Evolutionary conservation across 2,329 filamentous ascomycete genomes (phyloP).

Genomic region (Sclerotinia borealis): DNA sequence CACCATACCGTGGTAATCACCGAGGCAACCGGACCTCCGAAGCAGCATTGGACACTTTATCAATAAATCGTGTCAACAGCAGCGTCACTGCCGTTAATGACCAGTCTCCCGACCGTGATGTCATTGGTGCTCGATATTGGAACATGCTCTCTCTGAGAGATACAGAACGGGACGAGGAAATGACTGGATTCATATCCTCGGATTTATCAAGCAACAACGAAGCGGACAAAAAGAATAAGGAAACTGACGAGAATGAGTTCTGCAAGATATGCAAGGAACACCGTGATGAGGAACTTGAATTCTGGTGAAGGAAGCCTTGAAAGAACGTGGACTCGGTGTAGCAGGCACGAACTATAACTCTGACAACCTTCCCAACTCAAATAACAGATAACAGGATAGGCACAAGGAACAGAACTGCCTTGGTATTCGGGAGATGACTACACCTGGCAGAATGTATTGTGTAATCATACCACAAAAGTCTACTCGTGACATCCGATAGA

Average conservation of each 20-base stretch:
- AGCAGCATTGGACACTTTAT: background rate
- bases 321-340: too few relatives aligned
- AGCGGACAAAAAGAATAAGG: accelerated
- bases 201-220: background rate
- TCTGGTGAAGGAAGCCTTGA: background rate
- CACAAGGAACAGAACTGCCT: background rate
- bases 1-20: accelerated
- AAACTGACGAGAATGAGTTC: background rate
- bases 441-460: too few relatives aligned
- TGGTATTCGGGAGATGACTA: too few relatives aligned
- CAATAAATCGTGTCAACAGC: too few relatives aligned
- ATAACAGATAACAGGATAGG: background rate
- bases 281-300: background rate
- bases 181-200: accelerated
- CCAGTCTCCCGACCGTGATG: background rate
- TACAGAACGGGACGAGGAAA: background rate
- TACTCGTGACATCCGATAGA: background rate
- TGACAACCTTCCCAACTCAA: too few relatives aligned
- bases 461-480: too few relatives aligned
- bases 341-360: too few relatives aligned
- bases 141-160: background rate
- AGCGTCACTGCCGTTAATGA: accelerated
- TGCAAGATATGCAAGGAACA: too few relatives aligned
- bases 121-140: background rate
- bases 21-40: too few relatives aligned